Conservation (phyloP, 495 filamentous ascomycete genomes). For the Neohortaea acidophila region DNA sequence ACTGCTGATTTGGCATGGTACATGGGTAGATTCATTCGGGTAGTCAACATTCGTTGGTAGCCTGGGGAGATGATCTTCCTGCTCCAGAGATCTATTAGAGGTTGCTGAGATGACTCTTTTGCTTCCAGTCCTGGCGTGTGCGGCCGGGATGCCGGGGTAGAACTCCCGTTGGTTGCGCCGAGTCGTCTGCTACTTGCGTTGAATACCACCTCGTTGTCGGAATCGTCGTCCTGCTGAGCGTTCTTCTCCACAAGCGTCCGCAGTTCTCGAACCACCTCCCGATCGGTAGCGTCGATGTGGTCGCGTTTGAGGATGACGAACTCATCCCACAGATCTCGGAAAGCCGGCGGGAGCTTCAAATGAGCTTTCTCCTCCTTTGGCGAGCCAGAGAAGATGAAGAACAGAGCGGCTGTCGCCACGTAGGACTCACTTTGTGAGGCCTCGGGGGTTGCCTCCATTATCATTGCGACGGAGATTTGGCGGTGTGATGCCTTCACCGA, state of each 20-base stretch:
- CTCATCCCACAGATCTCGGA: slow-evolving; percentile 78
- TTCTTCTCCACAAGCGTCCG: slow-evolving; percentile 42
- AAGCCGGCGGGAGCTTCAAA: slow-evolving; percentile 57
- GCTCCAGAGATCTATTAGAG: slow-evolving; percentile 50
- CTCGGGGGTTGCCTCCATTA: slow-evolving; percentile 55
- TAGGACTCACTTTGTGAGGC: slow-evolving; percentile 70
- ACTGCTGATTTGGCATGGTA: slow-evolving; percentile 70
- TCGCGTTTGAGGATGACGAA: slow-evolving; percentile 52
- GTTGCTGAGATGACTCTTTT: slow-evolving; percentile 23
- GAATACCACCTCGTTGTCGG: slow-evolving; percentile 60
- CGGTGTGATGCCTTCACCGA: slow-evolving; percentile 31
- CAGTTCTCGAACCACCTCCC: slow-evolving; percentile 44
- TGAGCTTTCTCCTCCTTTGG: slow-evolving; percentile 76
- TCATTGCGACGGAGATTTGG: slow-evolving; percentile 52
- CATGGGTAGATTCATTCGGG: slow-evolving; percentile 66
- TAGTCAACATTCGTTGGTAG: slow-evolving; percentile 44
- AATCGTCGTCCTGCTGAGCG: slow-evolving; percentile 41
- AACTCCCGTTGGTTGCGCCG: slow-evolving; percentile 28
- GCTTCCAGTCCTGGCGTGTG: slow-evolving; percentile 29
- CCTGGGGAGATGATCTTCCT: slow-evolving; percentile 47
- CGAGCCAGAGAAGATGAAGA: slow-evolving; percentile 58
- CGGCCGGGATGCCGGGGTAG: slow-evolving; percentile 16
- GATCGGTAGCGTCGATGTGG: slow-evolving; percentile 52
- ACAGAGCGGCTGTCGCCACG: slow-evolving; percentile 66
- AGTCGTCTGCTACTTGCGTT: slow-evolving; percentile 48